Evolutionary conservation across 495 filamentous ascomycete genomes (phyloP).

Genomic region (Aspergillus sclerotioniger): DNA sequence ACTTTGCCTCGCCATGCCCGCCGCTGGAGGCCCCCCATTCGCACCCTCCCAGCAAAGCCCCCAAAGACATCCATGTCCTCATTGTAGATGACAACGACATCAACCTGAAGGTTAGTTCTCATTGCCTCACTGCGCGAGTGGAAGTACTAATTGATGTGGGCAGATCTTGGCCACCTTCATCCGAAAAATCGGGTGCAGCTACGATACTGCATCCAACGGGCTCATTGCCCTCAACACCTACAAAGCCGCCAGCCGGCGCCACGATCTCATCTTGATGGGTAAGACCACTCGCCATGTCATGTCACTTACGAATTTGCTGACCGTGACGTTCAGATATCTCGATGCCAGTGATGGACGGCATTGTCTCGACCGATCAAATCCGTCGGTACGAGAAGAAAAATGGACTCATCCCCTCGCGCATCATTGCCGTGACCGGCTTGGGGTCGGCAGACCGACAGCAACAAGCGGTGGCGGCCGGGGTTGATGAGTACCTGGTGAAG

Average conservation of each 20-base stretch:
- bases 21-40: background rate
- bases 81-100: conserved; percentile 42
- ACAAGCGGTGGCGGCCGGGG: conserved; percentile 32
- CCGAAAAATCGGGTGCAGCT: conserved; percentile 43
- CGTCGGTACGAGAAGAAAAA: conserved; percentile 21
- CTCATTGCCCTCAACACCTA: conserved; percentile 52
- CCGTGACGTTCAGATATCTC: conserved; percentile 17
- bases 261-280: conserved; percentile 51
- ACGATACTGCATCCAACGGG: conserved; percentile 53
- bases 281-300: background rate
- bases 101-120: conserved; percentile 26
- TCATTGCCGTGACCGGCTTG: conserved; percentile 36
- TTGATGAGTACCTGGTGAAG: conserved; percentile 40
- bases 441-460: conserved; percentile 31
- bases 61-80: conserved; percentile 19
- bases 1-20: background rate
- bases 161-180: conserved; percentile 34
- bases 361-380: conserved; percentile 23
- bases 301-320: background rate
- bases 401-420: conserved; percentile 13
- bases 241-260: conserved; percentile 20
- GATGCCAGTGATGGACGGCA: conserved; percentile 28
- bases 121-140: background rate
- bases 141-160: background rate
- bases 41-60: background rate